Conservation (phyloP, 305 asterid genomes). For the Fraxinus sp. region DNA sequence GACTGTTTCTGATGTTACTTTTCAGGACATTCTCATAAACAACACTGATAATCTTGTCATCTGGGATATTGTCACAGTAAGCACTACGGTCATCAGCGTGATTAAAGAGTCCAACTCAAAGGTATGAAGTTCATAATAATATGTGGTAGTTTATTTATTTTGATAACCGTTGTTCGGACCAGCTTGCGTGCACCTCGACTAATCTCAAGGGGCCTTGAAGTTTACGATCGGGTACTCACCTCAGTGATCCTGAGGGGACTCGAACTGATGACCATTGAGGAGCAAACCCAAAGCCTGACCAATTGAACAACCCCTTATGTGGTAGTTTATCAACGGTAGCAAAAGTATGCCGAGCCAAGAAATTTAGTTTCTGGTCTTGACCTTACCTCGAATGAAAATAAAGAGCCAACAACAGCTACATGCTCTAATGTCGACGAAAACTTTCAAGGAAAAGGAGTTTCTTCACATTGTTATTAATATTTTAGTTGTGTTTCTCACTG, state of each 20-base stretch:
- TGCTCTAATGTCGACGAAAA: constrained; percentile 22
- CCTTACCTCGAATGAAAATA: constrained; percentile 10
- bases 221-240: too few species aligned
- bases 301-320: not conserved
- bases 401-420: constrained; percentile 2
- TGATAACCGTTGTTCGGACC: too few species aligned
- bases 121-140: constrained; percentile 19
- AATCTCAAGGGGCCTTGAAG: too few species aligned
- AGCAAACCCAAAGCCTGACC: too few species aligned
- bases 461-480: not conserved
- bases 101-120: constrained; percentile 26
- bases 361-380: constrained; percentile 28
- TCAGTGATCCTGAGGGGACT: too few species aligned
- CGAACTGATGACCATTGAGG: too few species aligned
- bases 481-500: not conserved
- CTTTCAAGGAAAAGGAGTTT: constrained; percentile 5
- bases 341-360: constrained; percentile 20
- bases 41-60: constrained; percentile 29
- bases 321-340: constrained; percentile 28
- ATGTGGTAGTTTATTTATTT: constrained; percentile 19
- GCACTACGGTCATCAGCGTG: constrained; percentile 4
- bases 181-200: too few species aligned
- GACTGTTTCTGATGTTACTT: constrained; percentile 25
- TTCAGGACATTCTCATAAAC: constrained; percentile 20
- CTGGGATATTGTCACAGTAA: constrained; percentile 30